Percentiles rank a stretch among this genome's conserved stretches.
phyloP scores from a whole-genome alignment of 306 rosid genomes.

The Rosa rugosa region DNA sequence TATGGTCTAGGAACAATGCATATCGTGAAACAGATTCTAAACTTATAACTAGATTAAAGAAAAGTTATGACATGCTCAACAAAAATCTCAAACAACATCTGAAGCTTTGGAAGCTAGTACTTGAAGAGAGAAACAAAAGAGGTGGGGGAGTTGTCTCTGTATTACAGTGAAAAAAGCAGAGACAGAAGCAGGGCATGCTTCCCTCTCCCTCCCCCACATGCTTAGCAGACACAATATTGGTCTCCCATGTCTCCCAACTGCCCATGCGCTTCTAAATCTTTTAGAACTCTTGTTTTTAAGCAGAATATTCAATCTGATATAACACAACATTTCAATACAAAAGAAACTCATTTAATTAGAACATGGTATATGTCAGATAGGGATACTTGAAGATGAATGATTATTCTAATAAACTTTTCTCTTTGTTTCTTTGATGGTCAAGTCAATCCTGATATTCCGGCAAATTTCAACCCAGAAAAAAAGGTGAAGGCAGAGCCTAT shows the following conservation, averaged over 20 bases:
- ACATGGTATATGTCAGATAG: not conserved
- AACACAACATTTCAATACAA: not conserved
- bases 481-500: slow-evolving; percentile 6
- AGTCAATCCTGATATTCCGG: slow-evolving; percentile 17
- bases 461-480: slow-evolving; percentile 2
- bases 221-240: slow-evolving; percentile 41
- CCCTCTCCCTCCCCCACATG: slow-evolving; percentile 43
- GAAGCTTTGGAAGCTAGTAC: not conserved
- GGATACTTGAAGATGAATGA: slow-evolving; percentile 4
- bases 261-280: slow-evolving; percentile 12
- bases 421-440: slow-evolving; percentile 22
- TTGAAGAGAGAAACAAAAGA: slow-evolving; percentile 10
- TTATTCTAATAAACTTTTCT: slow-evolving; percentile 7
- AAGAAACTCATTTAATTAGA: not conserved
- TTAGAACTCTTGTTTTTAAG: slow-evolving; percentile 24
- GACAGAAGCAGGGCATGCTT: slow-evolving; percentile 49
- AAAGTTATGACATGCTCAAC: not conserved
- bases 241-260: slow-evolving; percentile 34
- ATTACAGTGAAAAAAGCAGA: slow-evolving; percentile 42
- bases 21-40: not conserved
- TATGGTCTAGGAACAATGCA: not conserved
- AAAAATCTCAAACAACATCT: slow-evolving; percentile 2
- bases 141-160: slow-evolving; percentile 21
- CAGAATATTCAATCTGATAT: slow-evolving; percentile 13
- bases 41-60: not conserved